phyloP scores from a whole-genome alignment of 768 basidiomycete genomes.

The Cystobasidium ongulense region DNA sequence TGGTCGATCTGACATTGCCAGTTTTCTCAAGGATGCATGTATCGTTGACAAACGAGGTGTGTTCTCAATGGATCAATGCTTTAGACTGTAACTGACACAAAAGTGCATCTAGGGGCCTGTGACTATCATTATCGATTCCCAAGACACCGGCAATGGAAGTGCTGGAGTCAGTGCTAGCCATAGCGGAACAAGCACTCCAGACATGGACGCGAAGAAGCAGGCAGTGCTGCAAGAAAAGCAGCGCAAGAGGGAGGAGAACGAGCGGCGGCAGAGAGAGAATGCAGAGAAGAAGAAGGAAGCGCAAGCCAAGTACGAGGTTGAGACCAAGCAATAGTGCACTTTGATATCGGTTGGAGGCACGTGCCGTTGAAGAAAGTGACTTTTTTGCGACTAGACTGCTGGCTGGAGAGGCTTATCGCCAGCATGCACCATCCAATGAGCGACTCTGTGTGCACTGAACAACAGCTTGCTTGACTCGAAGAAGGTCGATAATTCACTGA shows the following conservation, averaged over 20 bases:
- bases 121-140: conserved; percentile 39
- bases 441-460: too few species aligned
- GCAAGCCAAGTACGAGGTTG: not conserved
- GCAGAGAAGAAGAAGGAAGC: not conserved
- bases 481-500: too few species aligned
- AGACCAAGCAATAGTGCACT: not conserved
- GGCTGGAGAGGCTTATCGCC: too few species aligned
- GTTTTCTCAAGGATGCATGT: conserved; percentile 37
- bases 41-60: conserved; percentile 36
- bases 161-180: not conserved
- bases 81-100: not conserved
- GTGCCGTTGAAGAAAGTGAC: too few species aligned
- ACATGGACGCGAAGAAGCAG: not conserved
- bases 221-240: conserved; percentile 4
- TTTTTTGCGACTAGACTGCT: too few species aligned
- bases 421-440: too few species aligned
- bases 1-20: not conserved
- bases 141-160: not conserved
- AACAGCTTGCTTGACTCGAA: too few species aligned
- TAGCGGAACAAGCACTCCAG: conserved; percentile 4
- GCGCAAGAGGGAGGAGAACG: conserved; percentile 27
- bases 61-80: not conserved
- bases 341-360: not conserved
- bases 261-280: conserved; percentile 8
- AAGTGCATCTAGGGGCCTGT: conserved; percentile 34